Conservation (phyloP, 2,329 filamentous ascomycete genomes). For the Ophiostoma quercus region DNA sequence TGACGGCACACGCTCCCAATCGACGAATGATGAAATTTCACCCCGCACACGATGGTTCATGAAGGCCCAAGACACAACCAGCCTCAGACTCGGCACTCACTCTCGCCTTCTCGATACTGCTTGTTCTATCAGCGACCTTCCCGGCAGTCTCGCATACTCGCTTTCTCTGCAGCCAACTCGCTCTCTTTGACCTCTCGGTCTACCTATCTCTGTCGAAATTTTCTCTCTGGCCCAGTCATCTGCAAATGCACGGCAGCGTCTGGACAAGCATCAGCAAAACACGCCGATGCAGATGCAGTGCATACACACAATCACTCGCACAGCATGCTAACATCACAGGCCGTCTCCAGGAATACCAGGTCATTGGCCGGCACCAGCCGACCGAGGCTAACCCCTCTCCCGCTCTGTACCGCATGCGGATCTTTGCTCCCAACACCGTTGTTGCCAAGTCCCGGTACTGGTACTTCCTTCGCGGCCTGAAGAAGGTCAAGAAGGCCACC, state of each 20-base stretch:
- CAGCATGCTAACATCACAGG: constrained; percentile 50
- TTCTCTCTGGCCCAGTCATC: neutral
- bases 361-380: constrained; percentile 99
- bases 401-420: constrained; percentile 99
- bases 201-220: neutral
- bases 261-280: neutral
- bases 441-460: constrained; percentile 99
- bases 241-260: neutral
- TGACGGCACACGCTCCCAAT: neutral
- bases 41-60: neutral
- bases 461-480: constrained; percentile 99
- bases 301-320: neutral
- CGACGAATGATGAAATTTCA: neutral
- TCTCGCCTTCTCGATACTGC: neutral
- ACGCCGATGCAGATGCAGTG: neutral
- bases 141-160: neutral
- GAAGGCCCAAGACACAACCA: neutral
- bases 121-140: neutral
- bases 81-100: neutral
- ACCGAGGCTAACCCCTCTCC: constrained; percentile 94
- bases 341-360: constrained; percentile 99
- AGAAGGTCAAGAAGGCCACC: constrained; percentile 99
- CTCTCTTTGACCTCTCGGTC: neutral
- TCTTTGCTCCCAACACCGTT: constrained; percentile 96
- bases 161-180: neutral